Base-by-base conservation (phyloP, 1,284 basidiomycete genomes). In the Ganoderma meredithae region DNA sequence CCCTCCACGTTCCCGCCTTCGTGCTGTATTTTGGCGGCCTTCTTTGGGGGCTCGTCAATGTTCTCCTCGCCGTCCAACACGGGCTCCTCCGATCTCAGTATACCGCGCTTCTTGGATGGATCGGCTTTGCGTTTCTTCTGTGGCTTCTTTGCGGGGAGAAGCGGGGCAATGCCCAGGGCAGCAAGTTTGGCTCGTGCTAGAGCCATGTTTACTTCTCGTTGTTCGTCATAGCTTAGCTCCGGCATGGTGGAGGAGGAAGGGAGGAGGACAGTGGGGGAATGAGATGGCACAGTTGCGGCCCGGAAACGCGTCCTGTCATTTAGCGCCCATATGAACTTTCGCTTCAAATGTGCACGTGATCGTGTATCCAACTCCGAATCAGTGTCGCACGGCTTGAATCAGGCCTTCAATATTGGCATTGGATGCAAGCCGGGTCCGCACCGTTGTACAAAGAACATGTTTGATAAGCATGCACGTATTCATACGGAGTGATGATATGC, bases 141-240 rank as follows among this genome's bases (percentile, higher is more conserved):
- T 67, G 82, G 83, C 53, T 68, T 65, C 56, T 70, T 72, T 47
- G 62, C 44, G 17, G 63, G 36, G 4, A 71, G 56, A 9, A 67
- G n/a, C 0, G 40, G 12, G 8, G 58, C 49, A 0, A 90, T 74
- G 0, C 80, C 84, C 2, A 91, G 74, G 0, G 62, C 49, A 9
- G 73, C 73, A 36, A 93, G 80, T 0, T 88, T 39, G 22, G 70
- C 79, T 65, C 71, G 81, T 71, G 90, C 91, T 25, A 82, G 84
- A 52, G 68, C 79, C 13, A 90, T 88, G 71, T 87, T 90, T 36
- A 72, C 76, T 0, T 77, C 72, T 10, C 87, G 86, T 67, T 82
- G 77, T 1, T 63, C 68, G n/a, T 79, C 78, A 27, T 60, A 60
- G 22, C 39, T 40, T 40, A 60, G 76, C n/a, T 75, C 71, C 10